Evolutionary conservation across 768 basidiomycete genomes (phyloP), one percentile per base, ranked within the genome.

Genomic region (Porphyrellus cyaneotinctus): DNA sequence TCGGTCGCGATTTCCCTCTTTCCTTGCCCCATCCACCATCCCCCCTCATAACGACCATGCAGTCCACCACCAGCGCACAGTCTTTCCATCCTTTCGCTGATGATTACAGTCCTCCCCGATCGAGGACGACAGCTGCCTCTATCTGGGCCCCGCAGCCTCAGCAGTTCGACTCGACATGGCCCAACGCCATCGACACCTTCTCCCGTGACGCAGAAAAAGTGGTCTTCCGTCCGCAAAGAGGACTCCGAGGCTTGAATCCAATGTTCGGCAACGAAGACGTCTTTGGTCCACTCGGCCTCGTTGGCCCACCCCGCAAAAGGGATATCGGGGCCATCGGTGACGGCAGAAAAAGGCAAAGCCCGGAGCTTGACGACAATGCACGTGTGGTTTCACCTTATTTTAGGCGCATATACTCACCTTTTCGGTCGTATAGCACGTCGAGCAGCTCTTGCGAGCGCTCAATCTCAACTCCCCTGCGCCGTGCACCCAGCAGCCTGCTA

Each of bases 131-230:
- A 0, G 69, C 72, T 31, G 76, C 76, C 14, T 88, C 87, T 46
- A 91, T 91, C 56, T 91, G 88, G 88, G 89, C 89, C 1, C 88
- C 88, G 9, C 87, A 85, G 64, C 85, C 87, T 4, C 87, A 85
- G 66, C 79, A 80, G 6, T 77, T 79, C 15, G 84, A 84, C 18
- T 64, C 74, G 6, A 78, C 81, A 13, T 91, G 88, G 88, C 85
- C 87, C 20, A 76, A 75, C 54, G 74, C 84, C 33, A 70, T 86
- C 32, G 84, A 85, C 53, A 71, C 84, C 5, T 84, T 84, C 60
- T 78, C 78, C 48, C 77, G 79, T 32, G 75, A 74, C 22, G 72
- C 74, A 10, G 81, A 81, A 62, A 72, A 63, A 38, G 69, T 75
- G 13, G n/a, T 57, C 31, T 61, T 72, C 52, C 60, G 66, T 39